Evolutionary conservation across 2,329 filamentous ascomycete genomes (phyloP), one percentile per base, ranked within the genome.

Genomic region (Aureobasidium sp.): DNA sequence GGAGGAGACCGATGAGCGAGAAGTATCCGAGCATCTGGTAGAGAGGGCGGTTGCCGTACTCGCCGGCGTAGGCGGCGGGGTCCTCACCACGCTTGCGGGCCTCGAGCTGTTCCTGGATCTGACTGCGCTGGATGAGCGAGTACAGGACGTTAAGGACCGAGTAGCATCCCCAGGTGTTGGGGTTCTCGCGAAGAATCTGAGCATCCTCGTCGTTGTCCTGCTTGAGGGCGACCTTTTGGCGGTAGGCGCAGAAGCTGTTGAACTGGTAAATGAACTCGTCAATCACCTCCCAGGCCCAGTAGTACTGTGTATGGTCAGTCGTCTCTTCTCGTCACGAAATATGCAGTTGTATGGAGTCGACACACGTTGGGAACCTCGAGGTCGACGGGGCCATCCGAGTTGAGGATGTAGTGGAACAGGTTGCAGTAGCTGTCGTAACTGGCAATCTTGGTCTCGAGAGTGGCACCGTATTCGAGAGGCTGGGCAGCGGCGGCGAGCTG

Each of bases 241-340:
- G 87, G 84, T 97, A 97, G 66, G 91, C 91, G 76, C 91, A 97
- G 83, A 99, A 99, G 63, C 92, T 95, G 83, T 99, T 97, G 83
- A 99, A 99, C 77, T 99, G 94, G 82, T 99, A 99, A 79, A 99
- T 97, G 81, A 99, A 99, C 78, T 99, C 94, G 77, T 99, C 94
- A 78, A 99, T 97, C 69, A 97, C 93, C 76, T 99, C 94, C 94
- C 94, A 99, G 45, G 94, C 94, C 94, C 94, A 99, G 81, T 93
- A 97, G 80, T 96, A 95, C 91, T 97, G 63, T 21, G 41, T 54
- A 37, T 29, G 11, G 54, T 45, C 29, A 39, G 60, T 37, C 34
- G 45, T 49, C n/a, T 54, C 21, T 21, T 34, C 64, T 63, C 45
- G 10, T 36, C 32, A 13, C 16, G 10, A 57, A 29, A 69, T 67